Conservation (phyloP, 768 basidiomycete species). For the Rhodotorula sphaerocarpa region DNA sequence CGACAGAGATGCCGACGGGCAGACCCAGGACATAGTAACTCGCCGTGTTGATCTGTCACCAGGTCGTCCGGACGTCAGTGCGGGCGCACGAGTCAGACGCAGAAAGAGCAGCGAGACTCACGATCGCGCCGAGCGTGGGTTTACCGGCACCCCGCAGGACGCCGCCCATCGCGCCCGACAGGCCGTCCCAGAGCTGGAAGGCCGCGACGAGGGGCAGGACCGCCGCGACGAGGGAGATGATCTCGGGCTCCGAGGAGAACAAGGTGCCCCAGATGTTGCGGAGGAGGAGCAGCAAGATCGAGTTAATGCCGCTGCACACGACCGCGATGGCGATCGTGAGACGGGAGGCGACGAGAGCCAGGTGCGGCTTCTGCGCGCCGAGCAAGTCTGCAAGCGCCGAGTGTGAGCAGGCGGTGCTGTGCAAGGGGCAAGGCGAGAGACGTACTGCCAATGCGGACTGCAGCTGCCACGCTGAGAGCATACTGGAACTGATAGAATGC, state of each 20-base stretch:
- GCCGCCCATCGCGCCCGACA: conserved; percentile 58
- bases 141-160: conserved; percentile 76
- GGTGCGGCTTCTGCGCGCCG: conserved; percentile 63
- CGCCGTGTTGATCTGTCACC: conserved; percentile 32
- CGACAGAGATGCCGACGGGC: conserved; percentile 30
- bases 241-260: conserved; percentile 62
- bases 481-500: conserved; percentile 68
- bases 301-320: conserved; percentile 52
- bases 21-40: conserved; percentile 25
- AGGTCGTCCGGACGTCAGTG: background rate
- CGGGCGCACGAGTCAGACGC: background rate
- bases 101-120: conserved; percentile 12
- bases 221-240: conserved; percentile 55
- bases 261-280: conserved; percentile 58
- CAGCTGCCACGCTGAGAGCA: conserved; percentile 69
- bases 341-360: conserved; percentile 62
- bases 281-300: conserved; percentile 27
- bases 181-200: conserved; percentile 63
- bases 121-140: conserved; percentile 47
- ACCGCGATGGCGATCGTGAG: conserved; percentile 62
- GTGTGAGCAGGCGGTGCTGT: conserved; percentile 42
- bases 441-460: conserved; percentile 58
- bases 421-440: background rate
- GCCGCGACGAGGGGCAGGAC: conserved; percentile 62
- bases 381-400: conserved; percentile 56